Evolutionary conservation across 2,329 filamentous ascomycete genomes (phyloP).

Genomic region (Orbilia blumenaviensis): DNA sequence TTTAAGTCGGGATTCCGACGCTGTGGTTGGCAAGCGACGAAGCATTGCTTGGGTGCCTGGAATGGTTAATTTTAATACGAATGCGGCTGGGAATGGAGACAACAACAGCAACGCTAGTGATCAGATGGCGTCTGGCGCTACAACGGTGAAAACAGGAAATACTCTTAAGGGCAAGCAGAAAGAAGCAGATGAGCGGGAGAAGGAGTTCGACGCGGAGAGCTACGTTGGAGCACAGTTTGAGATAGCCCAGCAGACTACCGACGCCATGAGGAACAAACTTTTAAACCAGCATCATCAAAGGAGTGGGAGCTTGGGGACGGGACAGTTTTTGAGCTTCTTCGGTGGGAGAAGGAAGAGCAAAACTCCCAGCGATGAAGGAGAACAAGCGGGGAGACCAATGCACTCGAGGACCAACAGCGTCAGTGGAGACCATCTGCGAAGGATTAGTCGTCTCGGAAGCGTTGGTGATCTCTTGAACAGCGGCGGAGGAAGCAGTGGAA

Average conservation of each 20-base stretch:
- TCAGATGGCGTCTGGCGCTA: not conserved
- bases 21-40: slow-evolving; percentile 61
- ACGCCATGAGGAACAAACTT: slow-evolving; percentile 27
- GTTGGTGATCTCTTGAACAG: slow-evolving; percentile 11
- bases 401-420: slow-evolving; percentile 27
- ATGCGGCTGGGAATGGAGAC: not conserved
- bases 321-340: not conserved
- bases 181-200: not conserved
- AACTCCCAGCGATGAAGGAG: not conserved
- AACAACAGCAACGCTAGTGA: not conserved
- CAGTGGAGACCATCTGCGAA: not conserved
- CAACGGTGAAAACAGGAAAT: not conserved
- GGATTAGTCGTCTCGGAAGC: not conserved
- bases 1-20: not conserved
- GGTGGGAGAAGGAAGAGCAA: slow-evolving; percentile 1
- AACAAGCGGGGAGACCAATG: not conserved
- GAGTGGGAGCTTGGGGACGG: not conserved
- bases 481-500: not conserved
- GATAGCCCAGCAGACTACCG: slow-evolving; percentile 39
- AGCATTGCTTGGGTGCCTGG: slow-evolving; percentile 83
- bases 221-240: slow-evolving; percentile 36
- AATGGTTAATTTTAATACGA: slow-evolving; percentile 61
- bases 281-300: slow-evolving; percentile 31
- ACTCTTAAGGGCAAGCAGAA: not conserved
- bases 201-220: slow-evolving; percentile 25